phyloP scores from a whole-genome alignment of 225 moss, liverwort and hornwort species.

The Bryum argenteum region DNA sequence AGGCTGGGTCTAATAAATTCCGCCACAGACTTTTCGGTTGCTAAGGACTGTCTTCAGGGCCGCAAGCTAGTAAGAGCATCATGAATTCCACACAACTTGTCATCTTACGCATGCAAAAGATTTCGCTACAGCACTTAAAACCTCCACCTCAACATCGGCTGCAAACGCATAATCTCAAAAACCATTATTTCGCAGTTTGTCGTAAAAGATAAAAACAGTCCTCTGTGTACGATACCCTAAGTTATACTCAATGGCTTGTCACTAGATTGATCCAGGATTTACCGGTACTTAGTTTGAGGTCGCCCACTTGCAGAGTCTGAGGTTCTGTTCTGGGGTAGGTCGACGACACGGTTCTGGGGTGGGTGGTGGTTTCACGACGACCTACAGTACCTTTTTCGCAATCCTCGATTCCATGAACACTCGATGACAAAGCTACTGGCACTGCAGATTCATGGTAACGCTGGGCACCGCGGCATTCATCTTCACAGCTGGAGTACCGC shows the following conservation, averaged over 20 bases:
- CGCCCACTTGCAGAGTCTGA: too few species aligned
- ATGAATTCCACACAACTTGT: conserved; percentile 22
- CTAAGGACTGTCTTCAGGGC: conserved; percentile 12
- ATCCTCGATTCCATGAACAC: neutral
- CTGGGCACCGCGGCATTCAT: conserved; percentile 1
- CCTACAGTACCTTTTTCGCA: neutral
- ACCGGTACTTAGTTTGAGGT: too few species aligned
- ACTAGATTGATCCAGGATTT: too few species aligned
- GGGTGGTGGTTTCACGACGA: neutral
- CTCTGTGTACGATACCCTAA: too few species aligned
- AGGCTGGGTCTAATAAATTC: neutral
- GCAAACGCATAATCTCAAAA: too few species aligned
- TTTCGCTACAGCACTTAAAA: neutral
- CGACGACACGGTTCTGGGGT: neutral
- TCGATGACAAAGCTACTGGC: conserved; percentile 9
- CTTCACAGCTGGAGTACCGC: conserved; percentile 28
- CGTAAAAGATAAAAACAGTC: too few species aligned
- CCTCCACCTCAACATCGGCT: neutral
- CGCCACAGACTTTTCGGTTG: conserved; percentile 14
- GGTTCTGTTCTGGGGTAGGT: neutral
- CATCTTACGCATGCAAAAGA: conserved; percentile 5
- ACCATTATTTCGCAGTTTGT: too few species aligned
- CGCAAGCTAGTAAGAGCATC: conserved; percentile 9
- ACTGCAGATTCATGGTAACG: conserved; percentile 19
- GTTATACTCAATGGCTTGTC: too few species aligned